Base-by-base conservation (phyloP, 1,284 basidiomycete genomes). In the Phellopilus nigrolimitatus region DNA sequence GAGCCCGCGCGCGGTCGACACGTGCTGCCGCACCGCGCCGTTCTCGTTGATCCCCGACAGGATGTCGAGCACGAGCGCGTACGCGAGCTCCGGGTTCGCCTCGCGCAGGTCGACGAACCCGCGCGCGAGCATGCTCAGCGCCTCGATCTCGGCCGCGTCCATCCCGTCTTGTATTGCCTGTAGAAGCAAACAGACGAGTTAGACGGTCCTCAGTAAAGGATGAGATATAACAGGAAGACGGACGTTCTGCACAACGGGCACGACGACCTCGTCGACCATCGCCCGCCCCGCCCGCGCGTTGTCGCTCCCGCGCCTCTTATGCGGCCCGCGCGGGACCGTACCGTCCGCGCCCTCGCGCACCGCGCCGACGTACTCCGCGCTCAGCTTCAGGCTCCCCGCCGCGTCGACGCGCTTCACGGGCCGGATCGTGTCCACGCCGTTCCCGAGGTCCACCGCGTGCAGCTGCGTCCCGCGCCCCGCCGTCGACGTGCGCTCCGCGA, bases 381-480 rank as follows among this genome's bases (percentile, higher is more conserved):
- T 93, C 33, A 91, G 65, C 53, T 84, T 74, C n/a, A 92, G 68
- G 0, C 89, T 91, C 9, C 84, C 82, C 3, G 76, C 73, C 0
- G 84, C 78, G 63, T 97, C 91, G 19, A 95, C 83, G 62, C 91
- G 91, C 74, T 95, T 95, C 57, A 95, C 84, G 0, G 94, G 94
- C 51, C 93, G 79, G 60, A 97, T 90, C 1, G 93, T 95, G 60
- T 90, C 90, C 41, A 90, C 74, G 1, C 91, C 91, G 53, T 76
- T 86, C 4, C 91, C 91, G 6, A 95, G 66, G 66, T 95, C 91
- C 4, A 82, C 91, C 58, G 84, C 84, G 30, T 76, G 77, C 57
- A 95, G 71, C 1, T 92, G 72, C 0, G 91, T 93, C 2, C 92
- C 93, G 37, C 80, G 68, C 25, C 79, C 81, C 48, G 72, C 68